Conservation (phyloP, 805 yeast species). For the Cyberlindnera mycetangii region DNA sequence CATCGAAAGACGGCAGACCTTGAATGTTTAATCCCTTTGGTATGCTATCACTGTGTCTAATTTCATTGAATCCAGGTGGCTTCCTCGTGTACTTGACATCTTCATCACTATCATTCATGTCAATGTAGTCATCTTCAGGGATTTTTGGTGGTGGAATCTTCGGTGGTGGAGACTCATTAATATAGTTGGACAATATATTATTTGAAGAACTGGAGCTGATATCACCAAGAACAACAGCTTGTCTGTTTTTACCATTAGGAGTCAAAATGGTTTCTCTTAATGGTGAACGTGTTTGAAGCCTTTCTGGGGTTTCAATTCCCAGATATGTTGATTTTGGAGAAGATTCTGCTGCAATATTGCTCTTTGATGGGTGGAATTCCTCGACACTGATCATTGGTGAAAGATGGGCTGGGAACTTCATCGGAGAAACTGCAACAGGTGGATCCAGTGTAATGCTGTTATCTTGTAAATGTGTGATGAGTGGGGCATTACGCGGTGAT, state of each 20-base stretch:
- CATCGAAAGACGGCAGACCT: slow-evolving; percentile 20
- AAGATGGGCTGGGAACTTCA: slow-evolving; percentile 14
- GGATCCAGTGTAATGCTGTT: slow-evolving; percentile 16
- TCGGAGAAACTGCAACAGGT: slow-evolving; percentile 21
- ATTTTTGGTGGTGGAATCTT: slow-evolving; percentile 16
- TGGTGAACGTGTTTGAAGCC: slow-evolving; percentile 15
- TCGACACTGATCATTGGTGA: slow-evolving; percentile 7
- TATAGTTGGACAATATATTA: slow-evolving; percentile 24
- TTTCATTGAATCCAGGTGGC: slow-evolving; percentile 20
- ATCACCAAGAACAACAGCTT: slow-evolving; percentile 26
- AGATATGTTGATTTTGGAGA: slow-evolving; percentile 8
- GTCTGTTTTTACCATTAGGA: slow-evolving; percentile 25
- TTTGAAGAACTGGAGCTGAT: slow-evolving; percentile 24
- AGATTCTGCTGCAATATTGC: not conserved
- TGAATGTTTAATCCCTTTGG: slow-evolving; percentile 25
- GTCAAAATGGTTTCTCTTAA: slow-evolving; percentile 18
- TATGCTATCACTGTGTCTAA: slow-evolving; percentile 20
- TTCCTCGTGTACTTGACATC: slow-evolving; percentile 18
- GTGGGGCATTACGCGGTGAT: not conserved
- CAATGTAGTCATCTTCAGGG: slow-evolving; percentile 20
- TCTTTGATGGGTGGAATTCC: not conserved
- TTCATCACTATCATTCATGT: slow-evolving; percentile 17
- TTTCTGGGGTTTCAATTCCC: slow-evolving; percentile 10
- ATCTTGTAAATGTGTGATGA: not conserved
- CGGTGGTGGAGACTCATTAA: slow-evolving; percentile 26